phyloP scores from a whole-genome alignment of 2,329 filamentous ascomycete genomes.

The Balansia obtecta region DNA sequence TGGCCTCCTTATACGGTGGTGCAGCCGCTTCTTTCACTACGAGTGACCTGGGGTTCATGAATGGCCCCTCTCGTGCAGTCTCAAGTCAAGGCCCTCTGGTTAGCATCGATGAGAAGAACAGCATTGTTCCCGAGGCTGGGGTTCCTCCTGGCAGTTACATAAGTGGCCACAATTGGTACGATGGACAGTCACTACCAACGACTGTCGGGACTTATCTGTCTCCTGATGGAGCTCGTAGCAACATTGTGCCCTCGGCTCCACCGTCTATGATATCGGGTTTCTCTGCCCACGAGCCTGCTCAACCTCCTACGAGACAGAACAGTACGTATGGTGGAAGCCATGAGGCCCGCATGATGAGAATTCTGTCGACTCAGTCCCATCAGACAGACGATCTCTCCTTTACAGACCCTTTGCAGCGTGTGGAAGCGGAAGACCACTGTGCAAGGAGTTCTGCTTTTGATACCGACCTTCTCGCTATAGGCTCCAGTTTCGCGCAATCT shows the following conservation, averaged over 20 bases:
- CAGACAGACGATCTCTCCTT: conserved; percentile 7
- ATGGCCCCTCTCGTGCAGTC: conserved; percentile 20
- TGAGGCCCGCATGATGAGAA: conserved; percentile 24
- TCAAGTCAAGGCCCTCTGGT: conserved; percentile 19
- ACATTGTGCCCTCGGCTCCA: conserved; percentile 19
- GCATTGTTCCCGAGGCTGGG: conserved; percentile 19
- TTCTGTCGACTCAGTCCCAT: conserved; percentile 26
- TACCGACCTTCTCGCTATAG: conserved; percentile 23
- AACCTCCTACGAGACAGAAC: conserved; percentile 30
- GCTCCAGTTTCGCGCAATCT: conserved; percentile 18
- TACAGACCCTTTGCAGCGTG: conserved; percentile 12
- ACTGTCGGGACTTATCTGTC: conserved; percentile 13
- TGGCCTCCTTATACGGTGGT: conserved; percentile 7
- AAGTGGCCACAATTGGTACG: conserved; percentile 15
- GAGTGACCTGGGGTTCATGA: conserved; percentile 10
- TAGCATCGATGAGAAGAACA: conserved; percentile 24
- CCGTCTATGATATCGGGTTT: conserved; percentile 31
- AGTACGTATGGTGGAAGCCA: conserved; percentile 23
- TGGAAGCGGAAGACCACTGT: conserved; percentile 9
- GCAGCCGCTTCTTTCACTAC: conserved; percentile 17
- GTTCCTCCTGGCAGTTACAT: conserved; percentile 28
- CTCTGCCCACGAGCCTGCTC: conserved; percentile 24
- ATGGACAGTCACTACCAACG: conserved; percentile 14
- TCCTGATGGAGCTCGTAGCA: conserved; percentile 13
- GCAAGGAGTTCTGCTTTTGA: conserved; percentile 19